These are phyloP conservation scores for Flagelloscypha sp. DNA, from an alignment of 768 basidiomycete genomes.

Conservation along the genomic window DNA sequence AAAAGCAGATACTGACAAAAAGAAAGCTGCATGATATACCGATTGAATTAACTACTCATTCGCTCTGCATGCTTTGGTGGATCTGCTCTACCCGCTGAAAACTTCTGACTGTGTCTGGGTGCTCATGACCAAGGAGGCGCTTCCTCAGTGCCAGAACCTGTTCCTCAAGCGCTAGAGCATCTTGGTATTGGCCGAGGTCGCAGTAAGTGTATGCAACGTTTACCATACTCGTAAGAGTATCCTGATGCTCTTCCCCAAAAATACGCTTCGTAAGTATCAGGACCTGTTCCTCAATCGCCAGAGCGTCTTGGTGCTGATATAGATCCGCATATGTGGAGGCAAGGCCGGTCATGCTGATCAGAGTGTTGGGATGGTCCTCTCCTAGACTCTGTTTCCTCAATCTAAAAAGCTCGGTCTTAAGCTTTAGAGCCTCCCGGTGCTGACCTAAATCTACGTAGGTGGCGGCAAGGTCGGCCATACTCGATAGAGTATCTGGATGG, in stretches of 20 bases:
- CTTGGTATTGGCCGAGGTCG: constrained; percentile 1
- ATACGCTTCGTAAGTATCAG: no score
- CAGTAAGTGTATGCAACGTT: constrained; percentile 8
- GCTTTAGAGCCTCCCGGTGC: constrained; percentile 2
- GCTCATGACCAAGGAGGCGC: constrained; percentile 4
- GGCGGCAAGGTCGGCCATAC: constrained; percentile 6
- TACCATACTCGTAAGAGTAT: constrained; percentile 4
- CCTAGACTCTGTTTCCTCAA: constrained; percentile 2
- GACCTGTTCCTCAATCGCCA: no score
- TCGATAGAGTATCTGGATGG: constrained; percentile 6
- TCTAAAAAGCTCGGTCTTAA: constrained; percentile 1
- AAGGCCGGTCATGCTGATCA: constrained; percentile 4
- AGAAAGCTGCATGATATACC: no score
- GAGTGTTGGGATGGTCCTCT: constrained; percentile 7
- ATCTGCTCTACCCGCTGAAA: no score
- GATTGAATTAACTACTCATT: no score
- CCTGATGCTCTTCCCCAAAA: constrained; percentile 5
- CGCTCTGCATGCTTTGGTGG: no score
- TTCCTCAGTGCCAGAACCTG: background rate
- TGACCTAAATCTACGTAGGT: constrained; percentile 5
- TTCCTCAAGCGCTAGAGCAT: constrained; percentile 3
- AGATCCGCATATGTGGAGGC: no score
- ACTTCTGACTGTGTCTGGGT: constrained; percentile 9
- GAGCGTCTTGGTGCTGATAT: no score
- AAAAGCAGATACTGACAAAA: no score